phyloP scores from a whole-genome alignment of 768 basidiomycete species.

The Suillus luteus region DNA sequence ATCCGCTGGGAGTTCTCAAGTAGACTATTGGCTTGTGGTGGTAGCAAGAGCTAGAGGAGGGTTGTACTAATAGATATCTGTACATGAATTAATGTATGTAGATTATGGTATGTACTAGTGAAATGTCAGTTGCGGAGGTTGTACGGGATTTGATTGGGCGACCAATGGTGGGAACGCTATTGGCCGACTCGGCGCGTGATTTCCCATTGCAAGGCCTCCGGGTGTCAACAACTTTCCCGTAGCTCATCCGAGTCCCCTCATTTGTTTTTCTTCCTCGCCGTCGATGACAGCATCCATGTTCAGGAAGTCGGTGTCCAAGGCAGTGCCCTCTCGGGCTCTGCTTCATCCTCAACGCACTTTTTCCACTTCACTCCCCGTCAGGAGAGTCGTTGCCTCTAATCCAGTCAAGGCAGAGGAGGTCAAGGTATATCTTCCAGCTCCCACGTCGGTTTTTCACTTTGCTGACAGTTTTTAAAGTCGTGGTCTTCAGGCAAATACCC shows the following conservation, averaged over 20 bases:
- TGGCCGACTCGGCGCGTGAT: conserved; percentile 14
- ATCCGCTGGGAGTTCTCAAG: conserved; percentile 33
- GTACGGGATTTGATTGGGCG: conserved; percentile 9
- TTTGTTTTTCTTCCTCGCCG: conserved; percentile 5
- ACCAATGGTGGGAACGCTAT: conserved; percentile 11
- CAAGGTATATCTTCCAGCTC: conserved; percentile 48
- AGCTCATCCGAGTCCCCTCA: conserved; percentile 17
- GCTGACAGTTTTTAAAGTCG: conserved; percentile 43
- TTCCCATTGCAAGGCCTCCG: conserved; percentile 11
- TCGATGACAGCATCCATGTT: conserved; percentile 51
- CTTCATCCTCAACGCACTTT: conserved; percentile 58
- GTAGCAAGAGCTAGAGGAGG: background rate
- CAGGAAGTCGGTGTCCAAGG: conserved; percentile 56
- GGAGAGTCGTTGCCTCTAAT: conserved; percentile 67
- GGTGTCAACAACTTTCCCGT: conserved; percentile 19
- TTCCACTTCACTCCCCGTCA: conserved; percentile 59
- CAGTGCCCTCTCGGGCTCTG: conserved; percentile 41
- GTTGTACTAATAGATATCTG: background rate
- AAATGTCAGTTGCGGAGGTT: conserved; percentile 10
- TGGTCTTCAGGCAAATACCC: conserved; percentile 91
- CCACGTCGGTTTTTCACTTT: conserved; percentile 13
- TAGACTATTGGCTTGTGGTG: conserved; percentile 17
- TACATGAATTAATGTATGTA: conserved; percentile 2
- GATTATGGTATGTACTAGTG: background rate
- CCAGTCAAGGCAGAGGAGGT: conserved; percentile 83